phyloP scores from a whole-genome alignment of 306 rosid species.

The Pterocarpus macrocarpus region DNA sequence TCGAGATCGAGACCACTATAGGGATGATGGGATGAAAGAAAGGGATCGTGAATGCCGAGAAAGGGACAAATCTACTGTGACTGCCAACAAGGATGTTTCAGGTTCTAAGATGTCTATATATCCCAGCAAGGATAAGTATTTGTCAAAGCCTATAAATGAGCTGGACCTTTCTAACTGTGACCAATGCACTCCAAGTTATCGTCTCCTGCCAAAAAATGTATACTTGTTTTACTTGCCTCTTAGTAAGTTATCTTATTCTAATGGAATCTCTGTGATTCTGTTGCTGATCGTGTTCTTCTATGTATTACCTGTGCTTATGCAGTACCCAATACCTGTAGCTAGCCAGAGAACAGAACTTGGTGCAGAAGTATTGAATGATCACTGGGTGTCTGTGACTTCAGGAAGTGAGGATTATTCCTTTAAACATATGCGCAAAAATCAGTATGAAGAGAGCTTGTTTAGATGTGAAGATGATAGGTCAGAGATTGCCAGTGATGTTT shows the following conservation, averaged over 20 bases:
- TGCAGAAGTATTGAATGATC: slow-evolving; percentile 85
- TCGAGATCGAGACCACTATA: slow-evolving; percentile 60
- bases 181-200: slow-evolving; percentile 96
- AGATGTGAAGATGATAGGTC: slow-evolving; percentile 99
- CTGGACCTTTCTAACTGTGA: slow-evolving; percentile 98
- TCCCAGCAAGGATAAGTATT: slow-evolving; percentile 92
- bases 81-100: slow-evolving; percentile 64
- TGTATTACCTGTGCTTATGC: slow-evolving; percentile 45
- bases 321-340: slow-evolving; percentile 94
- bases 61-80: slow-evolving; percentile 61
- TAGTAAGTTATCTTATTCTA: slow-evolving; percentile 30
- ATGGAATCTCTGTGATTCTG: slow-evolving; percentile 29
- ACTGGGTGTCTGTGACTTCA: slow-evolving; percentile 99
- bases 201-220: slow-evolving; percentile 94
- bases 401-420: slow-evolving; percentile 99
- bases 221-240: slow-evolving; percentile 31
- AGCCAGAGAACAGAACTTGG: slow-evolving; percentile 92
- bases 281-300: slow-evolving; percentile 33
- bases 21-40: slow-evolving; percentile 70
- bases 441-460: slow-evolving; percentile 98
- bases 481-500: slow-evolving; percentile 44
- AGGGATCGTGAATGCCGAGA: slow-evolving; percentile 74
- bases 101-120: slow-evolving; percentile 74
- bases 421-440: slow-evolving; percentile 99
- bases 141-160: slow-evolving; percentile 91